Percentiles rank a stretch among this genome's conserved stretches.
Evolutionary conservation across 176 grass and related monocot genomes (phyloP).

Genomic region (Thalia dealbata): DNA sequence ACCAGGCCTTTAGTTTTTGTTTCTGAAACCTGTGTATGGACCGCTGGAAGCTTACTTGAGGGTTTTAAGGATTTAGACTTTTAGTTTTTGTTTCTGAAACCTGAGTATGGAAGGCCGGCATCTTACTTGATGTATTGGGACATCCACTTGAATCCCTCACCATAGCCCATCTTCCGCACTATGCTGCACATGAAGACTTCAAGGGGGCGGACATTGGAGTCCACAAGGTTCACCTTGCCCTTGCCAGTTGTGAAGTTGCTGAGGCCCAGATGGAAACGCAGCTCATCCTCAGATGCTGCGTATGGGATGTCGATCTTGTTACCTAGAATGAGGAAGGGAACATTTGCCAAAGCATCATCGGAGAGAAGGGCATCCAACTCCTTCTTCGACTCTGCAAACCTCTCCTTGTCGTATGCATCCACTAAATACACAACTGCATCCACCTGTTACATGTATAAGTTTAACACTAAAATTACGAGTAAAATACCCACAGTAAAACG

Average conservation of each 20-base stretch:
- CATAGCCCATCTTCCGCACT: constrained; percentile 81
- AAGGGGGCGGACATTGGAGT: constrained; percentile 55
- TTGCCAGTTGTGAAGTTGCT: constrained; percentile 78
- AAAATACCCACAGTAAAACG: neutral
- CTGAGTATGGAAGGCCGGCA: neutral
- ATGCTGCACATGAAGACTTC: constrained; percentile 93
- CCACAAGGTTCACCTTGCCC: constrained; percentile 51
- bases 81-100: neutral
- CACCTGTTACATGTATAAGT: constrained; percentile 31
- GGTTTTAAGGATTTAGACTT: too few species aligned
- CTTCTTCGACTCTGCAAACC: constrained; percentile 69
- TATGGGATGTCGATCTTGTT: constrained; percentile 87
- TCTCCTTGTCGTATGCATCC: constrained; percentile 64
- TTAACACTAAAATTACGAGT: neutral
- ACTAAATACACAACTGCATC: constrained; percentile 83
- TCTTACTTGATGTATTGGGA: constrained; percentile 76
- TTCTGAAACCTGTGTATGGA: neutral
- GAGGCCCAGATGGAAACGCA: constrained; percentile 59
- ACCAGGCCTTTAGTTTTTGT: neutral
- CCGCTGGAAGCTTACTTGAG: constrained; percentile 33
- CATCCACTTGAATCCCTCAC: constrained; percentile 77
- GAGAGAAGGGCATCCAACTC: constrained; percentile 68
- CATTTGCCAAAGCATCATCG: constrained; percentile 43
- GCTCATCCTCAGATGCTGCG: constrained; percentile 50
- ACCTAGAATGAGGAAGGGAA: constrained; percentile 66